Base-by-base conservation (phyloP, 371 early-diverging fungal genomes). In the Umbelopsis sp. region DNA sequence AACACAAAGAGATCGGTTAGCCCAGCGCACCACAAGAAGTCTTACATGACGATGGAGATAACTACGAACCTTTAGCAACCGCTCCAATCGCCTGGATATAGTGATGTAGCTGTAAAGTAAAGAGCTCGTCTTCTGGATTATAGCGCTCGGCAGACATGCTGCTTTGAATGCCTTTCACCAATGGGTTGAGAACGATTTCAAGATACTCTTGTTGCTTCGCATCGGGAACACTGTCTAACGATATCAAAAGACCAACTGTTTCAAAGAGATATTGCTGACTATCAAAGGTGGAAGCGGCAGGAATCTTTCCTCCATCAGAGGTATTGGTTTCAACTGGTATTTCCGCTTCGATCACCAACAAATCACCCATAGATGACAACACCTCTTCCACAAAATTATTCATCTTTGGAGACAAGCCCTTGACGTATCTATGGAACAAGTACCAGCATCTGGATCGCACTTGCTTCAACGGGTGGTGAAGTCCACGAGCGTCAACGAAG, bases 261-360 rank as follows among this genome's bases (percentile, higher is more conserved):
- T 98, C 98, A 83, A 95, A 97, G 44, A 97, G 74, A 74, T 92
- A 94, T 37, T 94, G 74, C 76, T 97, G 96, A 66, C 92, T 92
- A 71, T 93, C 94, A 74, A 95, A 94, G 14, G 79, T 77, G 9
- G 80, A 80, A 9, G 80, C 82, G 22, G 83, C 76, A 29, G 85
- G 83, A 44, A 86, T 81, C 51, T 84, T 81, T 74, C 75, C 81
- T 8, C 83, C 83, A 66, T 83, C 83, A 65, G 76, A 72, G 0
- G 80, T 80, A 50, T 71, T 83, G 7, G 74, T 69, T 44, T 79
- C 75, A 0, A 83, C 78, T 14, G 90, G 86, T 10, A 87, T 67
- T 25, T 91, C 89, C 14, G 91, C 92, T 57, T 86, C 88, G 32
- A 95, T 85, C 2, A 81, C 81, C 50, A 96, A 82, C 70, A 95